These are phyloP conservation scores for Aquilaria yunnanensis DNA, from an alignment of 345 rosid species.

Conservation along the genomic window DNA sequence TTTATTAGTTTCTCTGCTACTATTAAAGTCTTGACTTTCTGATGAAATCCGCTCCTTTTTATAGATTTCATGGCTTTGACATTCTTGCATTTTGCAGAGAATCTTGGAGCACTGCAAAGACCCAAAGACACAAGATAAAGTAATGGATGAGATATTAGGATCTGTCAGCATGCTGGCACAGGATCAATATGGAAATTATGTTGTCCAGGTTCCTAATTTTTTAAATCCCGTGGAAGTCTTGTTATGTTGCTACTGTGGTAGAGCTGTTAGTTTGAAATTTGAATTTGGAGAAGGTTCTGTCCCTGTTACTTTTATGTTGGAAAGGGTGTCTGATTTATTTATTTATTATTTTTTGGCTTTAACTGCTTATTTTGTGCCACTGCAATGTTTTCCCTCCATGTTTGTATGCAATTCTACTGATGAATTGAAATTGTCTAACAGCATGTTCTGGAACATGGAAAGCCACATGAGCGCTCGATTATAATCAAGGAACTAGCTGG, in stretches of 20 bases:
- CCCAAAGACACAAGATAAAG: slow-evolving; percentile 30
- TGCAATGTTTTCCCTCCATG: too few relatives aligned
- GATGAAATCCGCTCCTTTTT: too few relatives aligned
- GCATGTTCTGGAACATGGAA: slow-evolving; percentile 61
- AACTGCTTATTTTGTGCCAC: too few relatives aligned
- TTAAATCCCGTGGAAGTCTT: not conserved
- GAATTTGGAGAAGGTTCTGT: too few relatives aligned
- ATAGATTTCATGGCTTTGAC: not conserved
- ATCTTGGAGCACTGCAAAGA: slow-evolving; percentile 47
- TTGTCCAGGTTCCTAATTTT: slow-evolving; percentile 36
- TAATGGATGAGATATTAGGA: slow-evolving; percentile 49
- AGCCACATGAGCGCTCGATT: slow-evolving; percentile 45
- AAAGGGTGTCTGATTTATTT: too few relatives aligned
- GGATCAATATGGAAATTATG: slow-evolving; percentile 59
- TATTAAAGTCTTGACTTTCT: not conserved
- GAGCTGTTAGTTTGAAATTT: too few relatives aligned
- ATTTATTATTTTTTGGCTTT: too few relatives aligned
- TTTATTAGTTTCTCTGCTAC: not conserved
- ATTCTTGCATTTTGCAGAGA: slow-evolving; percentile 25
- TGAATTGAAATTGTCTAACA: slow-evolving; percentile 11
- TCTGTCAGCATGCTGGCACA: slow-evolving; percentile 48
- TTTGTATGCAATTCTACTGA: not conserved
- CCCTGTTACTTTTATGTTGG: too few relatives aligned
- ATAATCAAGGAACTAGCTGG: slow-evolving; percentile 46
- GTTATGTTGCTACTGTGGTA: too few relatives aligned